These are phyloP conservation scores for Taphrina betulina DNA, from an alignment of 1,139 yeast genomes.

Conservation along the genomic window DNA sequence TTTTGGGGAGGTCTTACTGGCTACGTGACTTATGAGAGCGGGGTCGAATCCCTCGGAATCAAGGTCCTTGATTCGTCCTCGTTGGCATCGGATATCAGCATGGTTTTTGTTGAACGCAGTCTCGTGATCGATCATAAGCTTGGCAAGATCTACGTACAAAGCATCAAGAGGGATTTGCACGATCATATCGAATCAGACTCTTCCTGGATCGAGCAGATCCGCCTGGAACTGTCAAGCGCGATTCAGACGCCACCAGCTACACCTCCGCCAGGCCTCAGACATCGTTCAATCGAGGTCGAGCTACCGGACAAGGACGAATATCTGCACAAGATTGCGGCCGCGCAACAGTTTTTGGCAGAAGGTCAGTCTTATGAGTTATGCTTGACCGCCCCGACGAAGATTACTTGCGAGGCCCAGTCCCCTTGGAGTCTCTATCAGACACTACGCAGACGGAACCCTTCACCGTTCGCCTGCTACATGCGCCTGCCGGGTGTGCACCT, in stretches of 20 bases:
- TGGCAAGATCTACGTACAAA: conserved; percentile 56
- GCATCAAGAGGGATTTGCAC: conserved; percentile 46
- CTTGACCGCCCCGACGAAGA: conserved; percentile 72
- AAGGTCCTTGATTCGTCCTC: not conserved
- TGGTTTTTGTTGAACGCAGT: conserved; percentile 68
- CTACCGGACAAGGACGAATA: conserved; percentile 60
- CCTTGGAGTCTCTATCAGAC: conserved; percentile 76
- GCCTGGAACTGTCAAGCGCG: not conserved
- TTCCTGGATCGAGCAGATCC: conserved; percentile 26
- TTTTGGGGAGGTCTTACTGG: conserved; percentile 91
- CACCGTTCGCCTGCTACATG: conserved; percentile 86
- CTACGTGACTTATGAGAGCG: conserved; percentile 70
- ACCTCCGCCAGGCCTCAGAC: not conserved
- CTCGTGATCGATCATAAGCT: conserved; percentile 56
- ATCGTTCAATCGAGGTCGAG: not conserved
- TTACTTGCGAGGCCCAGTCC: conserved; percentile 45
- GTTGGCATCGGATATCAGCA: conserved; percentile 57
- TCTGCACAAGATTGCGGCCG: conserved; percentile 55
- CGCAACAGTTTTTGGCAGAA: conserved; percentile 66
- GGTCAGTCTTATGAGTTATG: conserved; percentile 97
- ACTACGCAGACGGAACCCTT: conserved; percentile 72
- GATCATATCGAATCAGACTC: conserved; percentile 15
- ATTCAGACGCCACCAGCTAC: conserved; percentile 2
- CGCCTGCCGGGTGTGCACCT: conserved; percentile 67
- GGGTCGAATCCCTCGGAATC: conserved; percentile 28